Percentiles rank a stretch among this genome's conserved stretches.
phyloP scores from a whole-genome alignment of 495 filamentous ascomycete species.

The Antarctomyces pellizariae region DNA sequence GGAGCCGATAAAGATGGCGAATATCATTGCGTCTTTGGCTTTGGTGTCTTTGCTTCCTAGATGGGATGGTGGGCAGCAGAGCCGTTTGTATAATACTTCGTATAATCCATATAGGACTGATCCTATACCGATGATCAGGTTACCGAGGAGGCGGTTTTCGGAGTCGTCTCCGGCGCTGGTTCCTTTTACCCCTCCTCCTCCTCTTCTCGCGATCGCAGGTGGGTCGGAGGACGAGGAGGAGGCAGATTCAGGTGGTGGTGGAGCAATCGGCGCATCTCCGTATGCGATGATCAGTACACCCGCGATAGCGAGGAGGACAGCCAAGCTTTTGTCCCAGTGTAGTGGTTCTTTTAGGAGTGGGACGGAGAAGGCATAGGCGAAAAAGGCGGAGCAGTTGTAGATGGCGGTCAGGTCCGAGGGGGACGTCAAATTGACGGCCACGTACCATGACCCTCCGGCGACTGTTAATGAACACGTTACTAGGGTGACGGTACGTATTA shows the following conservation, averaged over 20 bases:
- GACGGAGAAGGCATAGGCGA: conserved; percentile 89
- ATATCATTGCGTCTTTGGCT: conserved; percentile 64
- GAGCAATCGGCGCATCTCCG: conserved; percentile 52
- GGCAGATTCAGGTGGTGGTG: too few relatives aligned
- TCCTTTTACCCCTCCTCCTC: conserved; percentile 22
- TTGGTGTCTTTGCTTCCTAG: conserved; percentile 70
- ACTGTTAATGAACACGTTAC: conserved; percentile 74
- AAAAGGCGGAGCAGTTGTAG: conserved; percentile 98
- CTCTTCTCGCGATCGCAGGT: conserved; percentile 26
- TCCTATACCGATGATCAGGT: conserved; percentile 80
- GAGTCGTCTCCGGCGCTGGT: conserved; percentile 18
- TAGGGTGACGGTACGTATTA: conserved; percentile 52
- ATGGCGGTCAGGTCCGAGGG: conserved; percentile 87
- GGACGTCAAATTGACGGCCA: conserved; percentile 81
- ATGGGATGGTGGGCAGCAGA: conserved; percentile 80
- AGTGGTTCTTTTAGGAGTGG: conserved; percentile 68
- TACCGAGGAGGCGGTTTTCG: conserved; percentile 43
- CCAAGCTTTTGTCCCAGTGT: conserved; percentile 53
- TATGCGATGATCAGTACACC: conserved; percentile 88
- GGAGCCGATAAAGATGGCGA: conserved; percentile 77
- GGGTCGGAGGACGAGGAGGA: conserved; percentile 4
- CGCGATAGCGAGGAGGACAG: conserved; percentile 63
- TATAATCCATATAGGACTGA: conserved; percentile 91
- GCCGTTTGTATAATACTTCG: conserved; percentile 84
- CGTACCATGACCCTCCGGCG: conserved; percentile 85